Evolutionary conservation across 225 moss, liverwort and hornwort species (phyloP).

Genomic region (Climacium dendroides): DNA sequence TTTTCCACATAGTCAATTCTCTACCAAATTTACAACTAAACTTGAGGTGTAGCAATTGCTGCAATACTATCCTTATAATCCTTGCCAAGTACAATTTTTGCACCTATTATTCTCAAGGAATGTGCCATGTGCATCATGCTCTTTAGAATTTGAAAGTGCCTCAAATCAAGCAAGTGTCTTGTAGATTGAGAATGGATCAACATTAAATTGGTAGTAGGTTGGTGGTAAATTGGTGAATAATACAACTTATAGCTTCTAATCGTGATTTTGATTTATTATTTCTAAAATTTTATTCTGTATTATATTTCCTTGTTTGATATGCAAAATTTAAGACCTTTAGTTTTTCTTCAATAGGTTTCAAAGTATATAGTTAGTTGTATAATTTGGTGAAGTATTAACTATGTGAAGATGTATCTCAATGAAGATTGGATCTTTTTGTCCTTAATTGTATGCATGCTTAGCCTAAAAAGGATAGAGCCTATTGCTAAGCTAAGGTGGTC

Average conservation of each 20-base stretch:
- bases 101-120: no score
- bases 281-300: no score
- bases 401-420: fast-evolving
- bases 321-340: neutral
- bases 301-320: neutral
- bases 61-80: neutral
- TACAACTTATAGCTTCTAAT: neutral
- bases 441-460: fast-evolving
- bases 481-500: no score
- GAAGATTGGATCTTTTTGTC: neutral
- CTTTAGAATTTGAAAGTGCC: neutral
- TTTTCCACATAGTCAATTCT: neutral
- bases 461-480: no score
- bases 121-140: fast-evolving
- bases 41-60: neutral
- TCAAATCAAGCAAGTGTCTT: neutral
- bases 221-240: neutral
- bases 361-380: neutral
- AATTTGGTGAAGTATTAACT: neutral
- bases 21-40: neutral
- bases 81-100: neutral
- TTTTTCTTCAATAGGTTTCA: neutral
- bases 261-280: neutral
- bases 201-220: no score
- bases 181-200: neutral